Conservation (phyloP, 768 basidiomycete species). For the Ephemerocybe angulata region DNA sequence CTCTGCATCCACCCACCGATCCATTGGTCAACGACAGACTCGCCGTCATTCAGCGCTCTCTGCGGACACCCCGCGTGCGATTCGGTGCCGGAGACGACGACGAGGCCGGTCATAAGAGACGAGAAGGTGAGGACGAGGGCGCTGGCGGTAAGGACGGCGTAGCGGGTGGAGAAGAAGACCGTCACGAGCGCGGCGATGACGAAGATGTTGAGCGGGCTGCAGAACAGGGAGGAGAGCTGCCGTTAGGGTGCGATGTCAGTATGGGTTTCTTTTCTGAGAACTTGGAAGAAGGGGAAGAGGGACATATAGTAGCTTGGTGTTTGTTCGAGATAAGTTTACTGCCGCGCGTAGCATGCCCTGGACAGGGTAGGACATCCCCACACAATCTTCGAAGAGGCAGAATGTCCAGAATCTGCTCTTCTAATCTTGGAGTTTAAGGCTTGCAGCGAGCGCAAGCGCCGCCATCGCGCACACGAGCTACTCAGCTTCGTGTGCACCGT, state of each 20-base stretch:
- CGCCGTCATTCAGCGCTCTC: too few relatives aligned
- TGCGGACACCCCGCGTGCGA: too few relatives aligned
- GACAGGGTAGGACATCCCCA: constrained; percentile 77
- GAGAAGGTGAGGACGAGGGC: constrained; percentile 56
- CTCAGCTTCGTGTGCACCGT: constrained; percentile 65
- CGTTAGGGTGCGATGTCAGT: neutral
- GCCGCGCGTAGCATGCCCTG: constrained; percentile 70
- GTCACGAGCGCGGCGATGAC: constrained; percentile 67
- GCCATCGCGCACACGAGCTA: constrained; percentile 58
- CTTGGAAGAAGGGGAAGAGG: neutral
- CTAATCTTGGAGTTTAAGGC: constrained; percentile 42
- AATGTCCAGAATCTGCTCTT: constrained; percentile 66
- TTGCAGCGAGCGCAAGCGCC: constrained; percentile 51
- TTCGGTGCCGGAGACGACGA: too few relatives aligned
- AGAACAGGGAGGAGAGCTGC: constrained; percentile 66
- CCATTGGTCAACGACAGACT: too few relatives aligned
- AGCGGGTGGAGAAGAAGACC: constrained; percentile 62
- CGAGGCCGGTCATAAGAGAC: constrained; percentile 51
- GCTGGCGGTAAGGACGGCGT: constrained; percentile 56
- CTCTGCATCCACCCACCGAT: too few relatives aligned
- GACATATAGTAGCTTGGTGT: constrained; percentile 65
- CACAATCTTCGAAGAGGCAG: constrained; percentile 71
- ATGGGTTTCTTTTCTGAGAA: neutral
- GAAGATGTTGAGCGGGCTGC: constrained; percentile 72
- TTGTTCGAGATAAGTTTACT: constrained; percentile 64